phyloP scores from a whole-genome alignment of 495 filamentous ascomycete species.

The Mytilinidion resinicola region DNA sequence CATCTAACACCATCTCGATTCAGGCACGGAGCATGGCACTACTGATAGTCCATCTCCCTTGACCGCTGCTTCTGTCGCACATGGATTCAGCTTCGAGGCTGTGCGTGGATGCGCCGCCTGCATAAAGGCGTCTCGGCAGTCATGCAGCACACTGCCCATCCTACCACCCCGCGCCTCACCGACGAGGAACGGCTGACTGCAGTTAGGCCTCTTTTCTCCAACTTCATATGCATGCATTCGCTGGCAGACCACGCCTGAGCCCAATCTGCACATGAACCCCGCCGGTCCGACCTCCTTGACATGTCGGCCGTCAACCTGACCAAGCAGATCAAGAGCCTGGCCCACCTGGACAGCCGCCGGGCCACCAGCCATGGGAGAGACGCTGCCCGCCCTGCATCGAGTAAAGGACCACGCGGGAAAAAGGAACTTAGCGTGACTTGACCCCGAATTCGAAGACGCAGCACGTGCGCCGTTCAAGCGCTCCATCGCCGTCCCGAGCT shows the following conservation, averaged over 20 bases:
- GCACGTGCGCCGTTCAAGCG: neutral
- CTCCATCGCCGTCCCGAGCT: neutral
- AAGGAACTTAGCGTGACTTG: neutral
- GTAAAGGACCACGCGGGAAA: neutral
- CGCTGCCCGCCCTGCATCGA: neutral
- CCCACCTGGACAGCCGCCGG: neutral
- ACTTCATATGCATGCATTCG: neutral
- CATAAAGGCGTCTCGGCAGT: conserved; percentile 2
- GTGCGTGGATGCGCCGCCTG: neutral
- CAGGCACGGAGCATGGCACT: neutral
- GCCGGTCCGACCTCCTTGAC: neutral
- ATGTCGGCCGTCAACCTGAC: neutral
- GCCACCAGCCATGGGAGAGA: neutral
- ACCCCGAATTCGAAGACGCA: neutral
- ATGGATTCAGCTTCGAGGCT: neutral
- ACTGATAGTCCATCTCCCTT: neutral
- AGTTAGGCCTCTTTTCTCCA: neutral
- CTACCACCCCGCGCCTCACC: neutral
- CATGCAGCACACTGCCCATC: conserved; percentile 3
- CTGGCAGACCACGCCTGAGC: conserved; percentile 1
- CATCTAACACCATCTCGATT: neutral
- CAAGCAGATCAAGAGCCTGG: neutral
- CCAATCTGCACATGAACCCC: neutral
- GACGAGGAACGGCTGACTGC: neutral
- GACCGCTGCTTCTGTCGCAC: neutral